These are phyloP conservation scores for Penicillium italicum DNA, from an alignment of 2,329 filamentous ascomycete species.

Conservation along the genomic window DNA sequence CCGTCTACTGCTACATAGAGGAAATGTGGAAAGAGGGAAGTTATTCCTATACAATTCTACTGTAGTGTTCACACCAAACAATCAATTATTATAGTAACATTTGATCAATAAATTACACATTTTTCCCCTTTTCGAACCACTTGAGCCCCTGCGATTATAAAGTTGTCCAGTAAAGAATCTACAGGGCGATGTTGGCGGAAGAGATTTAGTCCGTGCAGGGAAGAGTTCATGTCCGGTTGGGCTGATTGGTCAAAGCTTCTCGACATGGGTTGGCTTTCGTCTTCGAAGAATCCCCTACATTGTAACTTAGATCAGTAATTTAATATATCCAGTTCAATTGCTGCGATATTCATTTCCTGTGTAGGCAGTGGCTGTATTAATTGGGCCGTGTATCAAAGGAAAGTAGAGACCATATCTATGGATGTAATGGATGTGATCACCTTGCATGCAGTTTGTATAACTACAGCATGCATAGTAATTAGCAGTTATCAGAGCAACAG, in stretches of 20 bases:
- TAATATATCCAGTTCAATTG: not conserved
- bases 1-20: too few relatives aligned
- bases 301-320: not conserved
- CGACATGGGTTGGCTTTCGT: not conserved
- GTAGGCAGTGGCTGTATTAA: not conserved
- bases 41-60: not conserved
- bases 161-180: not conserved
- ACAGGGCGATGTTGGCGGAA: conserved; percentile 1
- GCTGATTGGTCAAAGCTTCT: conserved; percentile 10
- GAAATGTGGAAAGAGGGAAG: not conserved
- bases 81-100: not conserved
- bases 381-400: not conserved
- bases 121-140: not conserved
- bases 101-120: not conserved
- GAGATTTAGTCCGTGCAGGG: conserved; percentile 14
- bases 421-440: too few relatives aligned
- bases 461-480: not conserved
- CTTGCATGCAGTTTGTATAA: too few relatives aligned
- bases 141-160: not conserved
- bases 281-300: not conserved
- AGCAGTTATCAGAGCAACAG: too few relatives aligned
- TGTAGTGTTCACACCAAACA: not conserved
- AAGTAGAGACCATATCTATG: not conserved
- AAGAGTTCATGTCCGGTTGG: conserved; percentile 17
- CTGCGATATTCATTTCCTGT: too few relatives aligned